These are phyloP conservation scores for Cucurbita pepo DNA, from an alignment of 306 rosid genomes.

Conservation along the genomic window DNA sequence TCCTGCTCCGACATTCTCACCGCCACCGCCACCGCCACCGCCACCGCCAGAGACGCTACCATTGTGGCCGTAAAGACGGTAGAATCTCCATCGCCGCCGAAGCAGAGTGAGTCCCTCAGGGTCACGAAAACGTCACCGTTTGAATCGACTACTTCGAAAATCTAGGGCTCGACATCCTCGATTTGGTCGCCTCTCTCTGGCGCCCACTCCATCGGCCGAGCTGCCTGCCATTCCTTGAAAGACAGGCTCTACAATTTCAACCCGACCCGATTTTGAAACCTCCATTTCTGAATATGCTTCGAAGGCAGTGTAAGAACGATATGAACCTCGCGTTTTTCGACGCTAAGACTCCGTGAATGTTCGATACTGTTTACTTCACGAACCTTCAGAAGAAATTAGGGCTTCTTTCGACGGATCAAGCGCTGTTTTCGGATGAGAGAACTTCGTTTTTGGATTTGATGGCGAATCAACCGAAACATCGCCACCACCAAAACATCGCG, in stretches of 20 bases:
- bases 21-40: conserved; percentile 57
- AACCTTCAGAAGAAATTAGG: conserved; percentile 62
- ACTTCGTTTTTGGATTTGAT: conserved; percentile 58
- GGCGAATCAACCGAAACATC: conserved; percentile 30
- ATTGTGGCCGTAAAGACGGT: conserved; percentile 61
- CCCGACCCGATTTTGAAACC: conserved; percentile 54
- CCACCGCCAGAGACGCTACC: conserved; percentile 82
- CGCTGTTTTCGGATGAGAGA: conserved; percentile 41
- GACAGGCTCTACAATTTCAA: conserved; percentile 42
- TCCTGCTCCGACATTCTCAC: conserved; percentile 87
- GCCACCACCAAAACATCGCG: conserved; percentile 58
- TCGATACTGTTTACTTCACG: conserved; percentile 44
- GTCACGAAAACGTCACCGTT: conserved; percentile 58
- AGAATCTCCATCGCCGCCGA: conserved; percentile 40
- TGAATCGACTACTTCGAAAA: conserved; percentile 24
- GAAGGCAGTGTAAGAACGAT: conserved; percentile 28
- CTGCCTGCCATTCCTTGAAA: conserved; percentile 33
- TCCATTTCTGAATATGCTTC: conserved; percentile 31
- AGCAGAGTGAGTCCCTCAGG: conserved; percentile 62
- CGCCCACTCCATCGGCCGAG: conserved; percentile 68
- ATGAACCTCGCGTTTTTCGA: conserved; percentile 45
- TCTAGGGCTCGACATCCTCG: conserved; percentile 51
- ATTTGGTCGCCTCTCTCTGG: conserved; percentile 76
- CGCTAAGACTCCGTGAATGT: conserved; percentile 48
- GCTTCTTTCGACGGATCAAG: conserved; percentile 56